Conservation (phyloP, 192 early-diverging fungal genomes). For the Hyaloraphidium curvatum region DNA sequence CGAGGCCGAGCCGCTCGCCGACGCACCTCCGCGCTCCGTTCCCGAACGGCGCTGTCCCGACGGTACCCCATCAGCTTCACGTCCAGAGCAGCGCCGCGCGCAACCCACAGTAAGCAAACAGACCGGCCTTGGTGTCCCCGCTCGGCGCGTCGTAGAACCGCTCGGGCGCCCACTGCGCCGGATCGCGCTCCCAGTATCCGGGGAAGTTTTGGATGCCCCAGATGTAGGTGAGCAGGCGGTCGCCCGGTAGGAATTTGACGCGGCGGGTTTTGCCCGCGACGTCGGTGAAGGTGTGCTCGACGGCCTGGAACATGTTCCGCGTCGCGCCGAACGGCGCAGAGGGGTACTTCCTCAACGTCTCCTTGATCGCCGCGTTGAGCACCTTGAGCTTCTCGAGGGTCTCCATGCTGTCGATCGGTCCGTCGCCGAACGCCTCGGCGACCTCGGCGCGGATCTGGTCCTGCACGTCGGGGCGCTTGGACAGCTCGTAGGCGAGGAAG, state of each 20-base stretch:
- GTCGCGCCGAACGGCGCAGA: background rate
- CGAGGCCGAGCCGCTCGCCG: too few species aligned
- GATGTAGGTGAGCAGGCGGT: too few species aligned
- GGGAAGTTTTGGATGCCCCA: too few species aligned
- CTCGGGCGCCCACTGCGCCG: too few species aligned
- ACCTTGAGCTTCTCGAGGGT: background rate
- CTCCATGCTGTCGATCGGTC: background rate
- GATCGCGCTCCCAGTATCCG: too few species aligned
- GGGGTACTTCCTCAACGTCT: background rate
- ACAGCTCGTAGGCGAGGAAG: background rate
- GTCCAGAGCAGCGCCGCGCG: too few species aligned
- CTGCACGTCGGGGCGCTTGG: background rate
- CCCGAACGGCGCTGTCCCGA: too few species aligned
- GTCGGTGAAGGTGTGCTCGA: background rate
- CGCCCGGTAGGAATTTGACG: background rate
- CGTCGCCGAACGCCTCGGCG: background rate
- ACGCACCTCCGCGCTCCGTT: too few species aligned
- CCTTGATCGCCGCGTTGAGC: background rate
- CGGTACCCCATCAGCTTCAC: too few species aligned
- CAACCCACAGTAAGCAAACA: too few species aligned
- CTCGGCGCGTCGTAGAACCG: too few species aligned
- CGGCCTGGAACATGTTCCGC: background rate
- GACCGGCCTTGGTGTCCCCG: too few species aligned
- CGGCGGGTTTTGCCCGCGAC: background rate
- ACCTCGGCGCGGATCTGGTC: constrained; percentile 1